Evolutionary conservation across 768 basidiomycete genomes (phyloP).

Genomic region (Leccinum arenicola): DNA sequence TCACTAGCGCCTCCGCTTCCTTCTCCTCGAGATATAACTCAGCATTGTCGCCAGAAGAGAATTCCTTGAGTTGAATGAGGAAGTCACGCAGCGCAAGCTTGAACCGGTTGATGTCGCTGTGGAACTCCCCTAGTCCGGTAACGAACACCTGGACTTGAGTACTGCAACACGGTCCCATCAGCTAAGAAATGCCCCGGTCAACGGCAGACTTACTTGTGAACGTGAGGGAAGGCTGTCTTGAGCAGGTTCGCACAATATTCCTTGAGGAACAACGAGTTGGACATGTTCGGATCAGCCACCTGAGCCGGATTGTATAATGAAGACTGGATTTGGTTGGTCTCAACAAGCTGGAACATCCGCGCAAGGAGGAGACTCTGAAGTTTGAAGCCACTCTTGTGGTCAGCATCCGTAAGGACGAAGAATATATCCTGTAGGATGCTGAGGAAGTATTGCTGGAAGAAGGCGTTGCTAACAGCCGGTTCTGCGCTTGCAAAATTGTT

Average conservation of each 20-base stretch:
- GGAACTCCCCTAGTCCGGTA: slow-evolving; percentile 61
- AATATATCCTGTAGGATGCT: slow-evolving; percentile 94
- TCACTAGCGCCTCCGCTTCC: slow-evolving; percentile 76
- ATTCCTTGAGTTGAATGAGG: slow-evolving; percentile 97
- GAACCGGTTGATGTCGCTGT: slow-evolving; percentile 85
- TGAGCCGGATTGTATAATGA: slow-evolving; percentile 83
- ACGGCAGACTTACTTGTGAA: slow-evolving; percentile 62
- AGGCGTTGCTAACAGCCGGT: slow-evolving; percentile 75
- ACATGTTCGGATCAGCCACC: slow-evolving; percentile 64
- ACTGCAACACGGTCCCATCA: slow-evolving; percentile 35
- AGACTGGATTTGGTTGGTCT: slow-evolving; percentile 72
- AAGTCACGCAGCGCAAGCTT: slow-evolving; percentile 95
- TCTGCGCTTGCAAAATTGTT: slow-evolving; percentile 91
- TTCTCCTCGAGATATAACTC: slow-evolving; percentile 95
- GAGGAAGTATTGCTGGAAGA: slow-evolving; percentile 96
- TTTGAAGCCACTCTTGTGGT: slow-evolving; percentile 99
- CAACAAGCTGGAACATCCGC: slow-evolving; percentile 90
- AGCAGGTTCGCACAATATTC: slow-evolving; percentile 86
- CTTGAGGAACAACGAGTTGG: slow-evolving; percentile 77
- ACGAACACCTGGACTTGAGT: slow-evolving; percentile 73
- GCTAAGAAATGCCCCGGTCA: slow-evolving; percentile 2
- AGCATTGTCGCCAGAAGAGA: slow-evolving; percentile 86
- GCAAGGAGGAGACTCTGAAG: slow-evolving; percentile 90
- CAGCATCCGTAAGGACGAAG: slow-evolving; percentile 95
- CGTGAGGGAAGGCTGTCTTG: slow-evolving; percentile 87